A percentile compares a stretch with the other conserved stretches of the same genome.
phyloP scores from a whole-genome alignment of 768 basidiomycete genomes.

The Phanerodontia chrysosporium region DNA sequence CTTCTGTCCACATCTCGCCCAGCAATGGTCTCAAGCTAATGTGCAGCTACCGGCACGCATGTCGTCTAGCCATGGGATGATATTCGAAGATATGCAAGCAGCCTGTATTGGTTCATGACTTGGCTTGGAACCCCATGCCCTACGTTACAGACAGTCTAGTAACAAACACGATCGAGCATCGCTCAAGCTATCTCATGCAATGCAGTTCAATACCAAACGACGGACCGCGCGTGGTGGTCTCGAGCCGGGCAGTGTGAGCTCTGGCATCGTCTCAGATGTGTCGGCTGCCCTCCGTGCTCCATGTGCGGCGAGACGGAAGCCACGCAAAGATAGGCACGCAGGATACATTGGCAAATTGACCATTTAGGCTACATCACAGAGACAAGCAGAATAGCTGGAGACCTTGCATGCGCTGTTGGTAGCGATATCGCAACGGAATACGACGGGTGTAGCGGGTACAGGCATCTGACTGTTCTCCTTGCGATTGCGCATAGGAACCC shows the following conservation, averaged over 20 bases:
- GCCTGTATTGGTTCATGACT: neutral
- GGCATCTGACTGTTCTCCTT: neutral
- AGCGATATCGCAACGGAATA: no score
- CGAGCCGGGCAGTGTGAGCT: slow-evolving; percentile 6
- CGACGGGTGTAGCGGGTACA: neutral
- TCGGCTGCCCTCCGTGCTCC: neutral
- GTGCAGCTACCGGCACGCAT: no score
- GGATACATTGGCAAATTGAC: neutral
- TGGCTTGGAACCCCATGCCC: no score
- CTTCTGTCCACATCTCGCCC: no score
- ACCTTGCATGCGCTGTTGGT: no score
- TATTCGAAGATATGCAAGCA: neutral
- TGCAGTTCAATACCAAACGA: no score
- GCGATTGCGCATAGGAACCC: slow-evolving; percentile 2
- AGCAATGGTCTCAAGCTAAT: no score
- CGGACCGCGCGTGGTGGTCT: slow-evolving; percentile 2
- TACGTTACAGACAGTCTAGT: no score
- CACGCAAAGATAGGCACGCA: slow-evolving; percentile 10
- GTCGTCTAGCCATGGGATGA: no score
- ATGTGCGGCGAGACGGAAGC: slow-evolving; percentile 12
- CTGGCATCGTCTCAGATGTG: neutral
- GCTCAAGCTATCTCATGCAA: no score
- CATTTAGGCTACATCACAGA: neutral
- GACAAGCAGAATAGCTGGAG: no score
- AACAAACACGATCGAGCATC: no score